These are phyloP conservation scores for Saksenaea oblongispora DNA, from an alignment of 371 early-diverging fungal genomes.

Conservation along the genomic window DNA sequence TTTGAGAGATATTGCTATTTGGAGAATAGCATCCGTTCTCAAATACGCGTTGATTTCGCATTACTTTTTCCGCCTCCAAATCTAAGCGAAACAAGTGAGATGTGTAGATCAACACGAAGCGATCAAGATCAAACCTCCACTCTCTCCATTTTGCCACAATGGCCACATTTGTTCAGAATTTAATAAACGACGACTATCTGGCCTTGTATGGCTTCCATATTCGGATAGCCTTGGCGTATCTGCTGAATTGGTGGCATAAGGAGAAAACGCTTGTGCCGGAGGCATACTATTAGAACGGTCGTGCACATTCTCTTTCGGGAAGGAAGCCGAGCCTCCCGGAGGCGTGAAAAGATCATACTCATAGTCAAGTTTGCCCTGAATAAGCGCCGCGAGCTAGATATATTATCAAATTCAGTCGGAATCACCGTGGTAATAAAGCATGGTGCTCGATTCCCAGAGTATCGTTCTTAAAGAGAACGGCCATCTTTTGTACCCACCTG, in stretches of 20 bases:
- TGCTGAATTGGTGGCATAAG: constrained; percentile 23
- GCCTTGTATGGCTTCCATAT: no score
- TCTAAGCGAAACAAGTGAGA: no score
- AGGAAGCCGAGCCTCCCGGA: constrained; percentile 12
- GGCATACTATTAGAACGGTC: constrained; percentile 42
- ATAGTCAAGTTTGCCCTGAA: constrained; percentile 45
- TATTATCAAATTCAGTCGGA: neutral
- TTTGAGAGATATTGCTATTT: neutral
- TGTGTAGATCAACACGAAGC: no score
- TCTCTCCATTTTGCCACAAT: no score
- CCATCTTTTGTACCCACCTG: constrained; percentile 2
- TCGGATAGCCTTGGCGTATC: constrained; percentile 13
- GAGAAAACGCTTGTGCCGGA: constrained; percentile 10
- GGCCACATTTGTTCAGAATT: no score
- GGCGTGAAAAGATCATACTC: constrained; percentile 30
- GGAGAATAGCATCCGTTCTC: no score
- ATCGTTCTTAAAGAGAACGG: neutral
- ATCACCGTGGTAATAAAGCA: neutral
- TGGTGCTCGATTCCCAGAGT: neutral
- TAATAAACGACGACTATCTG: no score
- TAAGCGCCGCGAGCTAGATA: constrained; percentile 41
- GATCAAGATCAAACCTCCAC: no score
- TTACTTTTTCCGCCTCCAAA: no score
- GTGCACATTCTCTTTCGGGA: constrained; percentile 27
- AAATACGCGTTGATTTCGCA: no score